Evolutionary conservation across 2,329 filamentous ascomycete genomes (phyloP).

Genomic region (Botrytis porri): DNA sequence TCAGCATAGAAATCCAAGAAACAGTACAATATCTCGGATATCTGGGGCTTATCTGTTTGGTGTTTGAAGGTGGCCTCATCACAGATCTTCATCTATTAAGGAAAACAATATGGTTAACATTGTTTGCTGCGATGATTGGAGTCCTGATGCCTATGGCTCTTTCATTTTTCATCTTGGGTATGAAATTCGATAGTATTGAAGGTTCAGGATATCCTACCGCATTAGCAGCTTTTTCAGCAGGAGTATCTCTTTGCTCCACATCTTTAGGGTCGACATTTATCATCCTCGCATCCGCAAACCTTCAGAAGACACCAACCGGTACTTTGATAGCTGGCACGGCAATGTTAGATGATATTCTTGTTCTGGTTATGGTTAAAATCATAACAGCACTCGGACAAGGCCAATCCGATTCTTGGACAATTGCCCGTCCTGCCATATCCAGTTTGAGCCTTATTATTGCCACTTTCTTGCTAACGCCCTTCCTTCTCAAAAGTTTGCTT

Average conservation of each 20-base stretch:
- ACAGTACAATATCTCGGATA: constrained; percentile 18
- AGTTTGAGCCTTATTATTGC: constrained; percentile 5
- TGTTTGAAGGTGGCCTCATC: constrained; percentile 18
- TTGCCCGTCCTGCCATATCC: constrained; percentile 13
- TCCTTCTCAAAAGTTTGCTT: not conserved
- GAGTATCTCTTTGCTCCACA: constrained; percentile 17
- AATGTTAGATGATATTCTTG: constrained; percentile 16
- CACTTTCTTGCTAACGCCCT: not conserved
- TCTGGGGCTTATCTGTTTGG: constrained; percentile 15
- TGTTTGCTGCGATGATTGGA: not conserved
- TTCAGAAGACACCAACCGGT: constrained; percentile 16
- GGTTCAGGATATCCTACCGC: constrained; percentile 3
- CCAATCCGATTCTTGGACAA: constrained; percentile 10
- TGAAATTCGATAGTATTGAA: not conserved
- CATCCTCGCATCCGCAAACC: constrained; percentile 13
- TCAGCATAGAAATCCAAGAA: not conserved
- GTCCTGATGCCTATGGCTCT: constrained; percentile 7
- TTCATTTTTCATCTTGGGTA: constrained; percentile 1
- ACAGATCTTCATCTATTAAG: constrained; percentile 7
- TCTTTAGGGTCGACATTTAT: constrained; percentile 16
- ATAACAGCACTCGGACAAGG: constrained; percentile 10
- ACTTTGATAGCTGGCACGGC: constrained; percentile 14
- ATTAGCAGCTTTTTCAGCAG: constrained; percentile 16
- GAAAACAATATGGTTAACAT: constrained; percentile 13
- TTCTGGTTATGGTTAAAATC: constrained; percentile 18